phyloP scores from a whole-genome alignment of 129 eudicot genomes.

The Glebionis coronaria region DNA sequence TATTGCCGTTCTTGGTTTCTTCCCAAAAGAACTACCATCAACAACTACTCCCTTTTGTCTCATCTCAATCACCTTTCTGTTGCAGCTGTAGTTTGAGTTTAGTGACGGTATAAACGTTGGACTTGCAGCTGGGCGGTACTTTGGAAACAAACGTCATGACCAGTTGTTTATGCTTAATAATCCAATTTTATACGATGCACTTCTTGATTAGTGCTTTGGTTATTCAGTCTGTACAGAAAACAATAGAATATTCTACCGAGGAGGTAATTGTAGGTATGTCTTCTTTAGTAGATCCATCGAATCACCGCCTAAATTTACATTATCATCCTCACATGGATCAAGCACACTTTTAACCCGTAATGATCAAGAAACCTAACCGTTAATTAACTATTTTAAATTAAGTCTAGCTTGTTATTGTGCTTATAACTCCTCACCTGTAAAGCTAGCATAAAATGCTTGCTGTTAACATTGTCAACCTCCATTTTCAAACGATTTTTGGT shows the following conservation, averaged over 20 bases:
- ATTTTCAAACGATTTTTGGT: slow-evolving; percentile 73
- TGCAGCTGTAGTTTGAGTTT: too few species aligned
- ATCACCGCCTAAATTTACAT: slow-evolving; percentile 74
- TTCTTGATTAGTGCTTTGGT: background rate
- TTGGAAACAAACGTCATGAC: too few species aligned
- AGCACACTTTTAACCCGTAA: slow-evolving; percentile 91
- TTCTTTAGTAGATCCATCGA: slow-evolving; percentile 58
- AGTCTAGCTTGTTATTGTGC: background rate
- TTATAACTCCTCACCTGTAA: slow-evolving; percentile 59
- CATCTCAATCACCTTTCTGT: too few species aligned
- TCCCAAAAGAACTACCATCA: too few species aligned
- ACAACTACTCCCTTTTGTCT: too few species aligned
- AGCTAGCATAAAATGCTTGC: slow-evolving; percentile 88
- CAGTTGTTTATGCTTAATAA: too few species aligned
- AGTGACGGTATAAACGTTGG: too few species aligned
- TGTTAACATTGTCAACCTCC: slow-evolving; percentile 99
- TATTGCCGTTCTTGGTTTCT: too few species aligned
- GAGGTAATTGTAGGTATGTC: slow-evolving; percentile 56
- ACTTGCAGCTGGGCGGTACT: too few species aligned
- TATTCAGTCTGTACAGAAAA: slow-evolving; percentile 64
- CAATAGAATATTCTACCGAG: slow-evolving; percentile 65
- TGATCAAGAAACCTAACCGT: background rate
- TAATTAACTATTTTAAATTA: background rate
- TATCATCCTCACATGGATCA: slow-evolving; percentile 94
- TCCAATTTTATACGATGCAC: background rate